Base-by-base conservation (phyloP, 2,329 filamentous ascomycete species). In the Paracamarosporium sp. region DNA sequence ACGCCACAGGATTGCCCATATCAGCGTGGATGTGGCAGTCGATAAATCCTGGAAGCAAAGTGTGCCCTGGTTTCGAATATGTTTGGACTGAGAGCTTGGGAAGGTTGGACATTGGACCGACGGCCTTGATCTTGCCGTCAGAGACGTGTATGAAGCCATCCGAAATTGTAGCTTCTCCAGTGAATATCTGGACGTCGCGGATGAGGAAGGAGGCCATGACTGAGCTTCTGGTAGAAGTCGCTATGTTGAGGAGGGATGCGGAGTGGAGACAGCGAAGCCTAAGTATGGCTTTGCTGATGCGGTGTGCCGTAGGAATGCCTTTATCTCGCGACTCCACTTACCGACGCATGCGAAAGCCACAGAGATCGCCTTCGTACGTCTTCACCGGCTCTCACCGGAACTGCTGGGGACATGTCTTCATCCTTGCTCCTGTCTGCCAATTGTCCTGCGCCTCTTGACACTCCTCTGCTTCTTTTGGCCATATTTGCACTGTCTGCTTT, bases 11-110 rank as follows among this genome's bases (percentile, higher is more conserved):
- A 38, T 79, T 75, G 1, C 73, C 80, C 50, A 72, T 74, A 60
- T 80, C 70, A 36, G 77, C 77, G 56, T 84, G 82, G 27, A 83
- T 79, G 59, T 84, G 82, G 40, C 74, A 77, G 60, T 84, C 82
- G 28, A 85, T 83, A 5, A 85, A 66, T 1, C 82, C 82, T 1
- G 82, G 82, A 0, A 84, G 69, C 0, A 83, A 58, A 0, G 82
- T 83, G 57, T 82, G 78, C 7, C 76, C 77, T 2, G 80, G 78
- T 53, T 76, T 81, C 4, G 79, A 80, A 55, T 80, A 72, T 4
- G 72, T 72, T 3, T 63, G 66, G 31, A 61, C 38, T 1, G 59
- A 54, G 3, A 50, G 62, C 4, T 59, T 45, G n/a, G 57, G 66
- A n/a, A 58, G 57, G n/a, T 41, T 61, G 43, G 57, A 66, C 1